Conservation (phyloP, 495 filamentous ascomycete species). For the Hypomontagnella submonticulosa region DNA sequence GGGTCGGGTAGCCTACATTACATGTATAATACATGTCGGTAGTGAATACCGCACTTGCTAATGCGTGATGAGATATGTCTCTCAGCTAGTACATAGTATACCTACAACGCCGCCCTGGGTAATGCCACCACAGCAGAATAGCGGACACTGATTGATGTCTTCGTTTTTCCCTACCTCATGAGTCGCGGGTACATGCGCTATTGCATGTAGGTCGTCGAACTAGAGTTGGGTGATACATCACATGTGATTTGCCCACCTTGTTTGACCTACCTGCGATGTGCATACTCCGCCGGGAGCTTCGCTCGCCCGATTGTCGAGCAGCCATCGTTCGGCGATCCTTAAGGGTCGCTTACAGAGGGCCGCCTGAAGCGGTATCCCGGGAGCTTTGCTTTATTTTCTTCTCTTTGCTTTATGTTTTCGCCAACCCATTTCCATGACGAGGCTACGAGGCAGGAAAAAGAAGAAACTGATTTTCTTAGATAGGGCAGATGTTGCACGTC, state of each 20-base stretch:
- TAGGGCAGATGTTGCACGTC: too few relatives aligned
- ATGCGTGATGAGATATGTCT: too few relatives aligned
- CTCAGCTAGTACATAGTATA: too few relatives aligned
- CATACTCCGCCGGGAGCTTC: conserved; percentile 2
- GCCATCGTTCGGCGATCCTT: too few relatives aligned
- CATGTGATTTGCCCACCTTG: too few relatives aligned
- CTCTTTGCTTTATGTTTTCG: too few relatives aligned
- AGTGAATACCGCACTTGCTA: too few relatives aligned
- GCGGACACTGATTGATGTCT: background rate
- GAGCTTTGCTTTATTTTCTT: background rate
- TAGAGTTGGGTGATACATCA: conserved; percentile 1
- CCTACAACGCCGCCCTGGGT: too few relatives aligned
- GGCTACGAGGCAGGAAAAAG: background rate
- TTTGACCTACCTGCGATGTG: background rate
- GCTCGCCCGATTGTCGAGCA: conserved; percentile 15
- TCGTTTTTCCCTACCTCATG: background rate
- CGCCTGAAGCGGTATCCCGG: conserved; percentile 5
- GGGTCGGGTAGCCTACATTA: background rate
- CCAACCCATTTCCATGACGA: background rate
- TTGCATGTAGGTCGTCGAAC: conserved; percentile 1
- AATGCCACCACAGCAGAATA: conserved; percentile 16
- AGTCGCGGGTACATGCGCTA: conserved; percentile 1
- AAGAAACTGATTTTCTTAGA: too few relatives aligned
- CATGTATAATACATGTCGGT: too few relatives aligned
- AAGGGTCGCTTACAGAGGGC: too few relatives aligned